Evolutionary conservation across 306 rosid genomes (phyloP).

Genomic region (Lagenaria siceraria): DNA sequence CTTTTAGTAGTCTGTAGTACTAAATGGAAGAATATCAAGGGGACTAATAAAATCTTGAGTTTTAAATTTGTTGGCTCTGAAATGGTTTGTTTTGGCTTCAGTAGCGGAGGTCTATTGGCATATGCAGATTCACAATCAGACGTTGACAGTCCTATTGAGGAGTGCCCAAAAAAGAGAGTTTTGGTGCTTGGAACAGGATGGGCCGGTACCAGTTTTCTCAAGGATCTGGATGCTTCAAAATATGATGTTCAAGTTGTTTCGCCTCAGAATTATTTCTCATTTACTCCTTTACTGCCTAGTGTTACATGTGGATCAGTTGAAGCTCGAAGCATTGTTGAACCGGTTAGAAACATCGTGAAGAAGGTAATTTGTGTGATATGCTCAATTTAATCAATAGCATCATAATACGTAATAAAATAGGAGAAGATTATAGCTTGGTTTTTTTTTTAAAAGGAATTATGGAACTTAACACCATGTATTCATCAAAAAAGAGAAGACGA

Average conservation of each 20-base stretch:
- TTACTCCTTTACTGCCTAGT: slow-evolving; percentile 89
- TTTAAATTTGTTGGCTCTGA: not conserved
- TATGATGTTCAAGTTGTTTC: slow-evolving; percentile 85
- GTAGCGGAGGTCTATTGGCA: slow-evolving; percentile 78
- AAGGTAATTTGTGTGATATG: slow-evolving; percentile 33
- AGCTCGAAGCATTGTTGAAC: slow-evolving; percentile 93
- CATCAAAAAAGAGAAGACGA: too few relatives aligned
- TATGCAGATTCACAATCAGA: slow-evolving; percentile 60
- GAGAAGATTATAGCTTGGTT: not conserved
- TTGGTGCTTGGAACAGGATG: slow-evolving; percentile 98
- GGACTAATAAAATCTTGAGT: not conserved
- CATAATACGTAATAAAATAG: not conserved
- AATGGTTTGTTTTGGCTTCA: slow-evolving; percentile 20
- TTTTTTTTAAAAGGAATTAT: too few relatives aligned
- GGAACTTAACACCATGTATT: too few relatives aligned
- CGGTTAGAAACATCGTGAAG: slow-evolving; percentile 68
- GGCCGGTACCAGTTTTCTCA: slow-evolving; percentile 92
- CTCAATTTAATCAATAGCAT: not conserved
- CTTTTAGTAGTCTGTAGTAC: not conserved
- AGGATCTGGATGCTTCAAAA: slow-evolving; percentile 61
- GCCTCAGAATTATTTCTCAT: slow-evolving; percentile 85
- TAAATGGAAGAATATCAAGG: not conserved
- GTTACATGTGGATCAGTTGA: slow-evolving; percentile 96
- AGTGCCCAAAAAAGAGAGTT: slow-evolving; percentile 47
- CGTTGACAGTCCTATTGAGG: slow-evolving; percentile 19